Percentiles rank a stretch among this genome's conserved stretches.
These are phyloP conservation scores for Coemansia sp. DNA, from an alignment of 192 early-diverging fungal species.

Conservation along the genomic window DNA sequence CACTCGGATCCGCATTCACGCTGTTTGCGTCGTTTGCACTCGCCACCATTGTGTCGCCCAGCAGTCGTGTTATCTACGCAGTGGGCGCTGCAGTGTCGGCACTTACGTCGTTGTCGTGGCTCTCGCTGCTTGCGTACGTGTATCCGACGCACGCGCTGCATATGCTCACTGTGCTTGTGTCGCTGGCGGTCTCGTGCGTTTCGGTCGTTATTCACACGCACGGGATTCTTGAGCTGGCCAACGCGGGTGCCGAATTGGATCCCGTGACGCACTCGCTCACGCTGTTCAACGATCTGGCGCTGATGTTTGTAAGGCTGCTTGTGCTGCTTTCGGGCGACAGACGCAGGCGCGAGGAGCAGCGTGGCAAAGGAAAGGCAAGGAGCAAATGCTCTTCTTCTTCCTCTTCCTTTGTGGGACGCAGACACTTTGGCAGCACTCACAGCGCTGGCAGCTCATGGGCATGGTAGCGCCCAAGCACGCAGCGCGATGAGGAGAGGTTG, in stretches of 20 bases:
- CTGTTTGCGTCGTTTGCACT: slow-evolving; percentile 36
- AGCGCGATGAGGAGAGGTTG: no score
- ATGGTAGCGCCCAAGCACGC: neutral
- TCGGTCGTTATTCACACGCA: slow-evolving; percentile 35
- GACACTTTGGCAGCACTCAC: neutral
- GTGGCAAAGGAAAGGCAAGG: neutral
- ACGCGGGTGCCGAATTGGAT: slow-evolving; percentile 16
- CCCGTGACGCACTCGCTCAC: slow-evolving; percentile 17
- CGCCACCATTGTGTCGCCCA: slow-evolving; percentile 20
- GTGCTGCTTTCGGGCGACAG: slow-evolving; percentile 17
- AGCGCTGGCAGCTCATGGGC: neutral
- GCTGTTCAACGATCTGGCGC: slow-evolving; percentile 28
- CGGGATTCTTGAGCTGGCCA: slow-evolving; percentile 25
- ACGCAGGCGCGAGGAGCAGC: slow-evolving; percentile 11
- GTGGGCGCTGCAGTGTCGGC: slow-evolving; percentile 21
- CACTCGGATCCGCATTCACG: slow-evolving; percentile 7
- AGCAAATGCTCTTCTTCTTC: neutral
- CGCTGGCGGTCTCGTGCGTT: slow-evolving; percentile 18
- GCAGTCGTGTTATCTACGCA: slow-evolving; percentile 18
- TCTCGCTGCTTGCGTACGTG: slow-evolving; percentile 15
- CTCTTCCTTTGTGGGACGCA: neutral
- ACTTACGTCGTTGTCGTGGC: slow-evolving; percentile 12
- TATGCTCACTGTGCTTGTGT: slow-evolving; percentile 12
- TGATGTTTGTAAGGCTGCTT: slow-evolving; percentile 22
- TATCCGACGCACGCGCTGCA: slow-evolving; percentile 21